Conservation (phyloP, 257 asterid genomes). For the Lavandula angustifolia region DNA sequence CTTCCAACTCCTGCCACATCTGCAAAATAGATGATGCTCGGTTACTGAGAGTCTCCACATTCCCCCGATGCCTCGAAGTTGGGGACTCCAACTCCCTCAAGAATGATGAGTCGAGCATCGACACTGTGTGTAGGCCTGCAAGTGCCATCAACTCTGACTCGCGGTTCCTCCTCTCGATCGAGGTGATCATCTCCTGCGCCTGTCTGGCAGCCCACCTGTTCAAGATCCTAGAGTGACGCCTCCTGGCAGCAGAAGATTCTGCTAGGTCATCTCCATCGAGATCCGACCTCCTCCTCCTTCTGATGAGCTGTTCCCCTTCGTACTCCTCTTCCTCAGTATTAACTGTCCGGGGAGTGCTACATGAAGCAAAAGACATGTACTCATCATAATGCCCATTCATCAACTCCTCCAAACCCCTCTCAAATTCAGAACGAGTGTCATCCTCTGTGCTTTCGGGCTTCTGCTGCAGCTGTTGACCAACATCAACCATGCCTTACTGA, state of each 20-base stretch:
- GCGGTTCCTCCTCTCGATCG: conserved; percentile 86
- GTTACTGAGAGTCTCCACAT: conserved; percentile 76
- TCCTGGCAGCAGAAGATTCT: conserved; percentile 91
- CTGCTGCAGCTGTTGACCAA: conserved; percentile 78
- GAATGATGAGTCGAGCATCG: conserved; percentile 89
- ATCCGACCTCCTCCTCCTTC: conserved; percentile 90
- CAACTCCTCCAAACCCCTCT: conserved; percentile 88
- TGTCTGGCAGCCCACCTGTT: conserved; percentile 94
- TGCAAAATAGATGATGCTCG: conserved; percentile 80
- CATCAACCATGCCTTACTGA: conserved; percentile 57
- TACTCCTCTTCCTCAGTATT: conserved; percentile 79
- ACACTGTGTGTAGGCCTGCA: conserved; percentile 88
- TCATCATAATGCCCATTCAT: conserved; percentile 88
- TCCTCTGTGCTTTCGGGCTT: conserved; percentile 80
- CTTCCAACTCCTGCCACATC: conserved; percentile 99
- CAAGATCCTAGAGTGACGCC: conserved; percentile 88
- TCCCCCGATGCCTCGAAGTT: conserved; percentile 72
- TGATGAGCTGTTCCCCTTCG: conserved; percentile 74
- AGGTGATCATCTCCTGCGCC: conserved; percentile 94
- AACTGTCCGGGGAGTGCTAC: conserved; percentile 69
- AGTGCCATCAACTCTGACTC: conserved; percentile 94
- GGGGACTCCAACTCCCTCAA: conserved; percentile 89
- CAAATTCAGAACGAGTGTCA: conserved; percentile 67
- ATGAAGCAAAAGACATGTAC: conserved; percentile 84
- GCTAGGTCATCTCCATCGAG: conserved; percentile 93